Percentiles rank a stretch among this genome's conserved stretches.
Evolutionary conservation across 495 filamentous ascomycete species (phyloP).

Genomic region (Neurospora discreta): DNA sequence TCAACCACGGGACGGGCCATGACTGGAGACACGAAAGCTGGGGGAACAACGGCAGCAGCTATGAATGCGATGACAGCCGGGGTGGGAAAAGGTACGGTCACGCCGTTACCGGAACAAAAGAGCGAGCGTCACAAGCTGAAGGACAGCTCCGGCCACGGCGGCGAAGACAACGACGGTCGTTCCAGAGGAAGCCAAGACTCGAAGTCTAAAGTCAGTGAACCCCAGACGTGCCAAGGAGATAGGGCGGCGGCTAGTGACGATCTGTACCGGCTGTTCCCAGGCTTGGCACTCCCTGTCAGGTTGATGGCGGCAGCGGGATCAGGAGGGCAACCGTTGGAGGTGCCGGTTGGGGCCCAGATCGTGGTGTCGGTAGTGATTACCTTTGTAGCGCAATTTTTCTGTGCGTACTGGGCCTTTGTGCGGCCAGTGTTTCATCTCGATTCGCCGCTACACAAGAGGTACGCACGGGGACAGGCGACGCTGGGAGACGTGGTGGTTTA

Average conservation of each 20-base stretch:
- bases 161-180: constrained; percentile 10
- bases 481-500: constrained; percentile 13
- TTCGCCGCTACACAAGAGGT: constrained; percentile 16
- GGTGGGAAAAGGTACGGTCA: neutral
- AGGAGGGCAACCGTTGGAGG: neutral
- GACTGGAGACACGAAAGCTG: neutral
- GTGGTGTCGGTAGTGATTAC: constrained; percentile 1
- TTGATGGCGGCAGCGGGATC: neutral
- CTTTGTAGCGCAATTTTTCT: neutral
- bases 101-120: neutral
- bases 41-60: constrained; percentile 3
- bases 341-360: neutral
- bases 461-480: constrained; percentile 8
- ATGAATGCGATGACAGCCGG: neutral
- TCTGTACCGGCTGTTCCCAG: neutral
- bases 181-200: neutral
- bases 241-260: neutral
- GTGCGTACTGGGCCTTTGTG: constrained; percentile 18
- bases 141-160: constrained; percentile 3
- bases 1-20: neutral
- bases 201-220: neutral
- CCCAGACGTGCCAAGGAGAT: neutral
- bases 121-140: neutral
- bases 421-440: constrained; percentile 18
- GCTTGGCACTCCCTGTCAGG: neutral